These are phyloP conservation scores for Plectosphaerella sp. DNA, from an alignment of 2,329 filamentous ascomycete genomes.

Conservation along the genomic window DNA sequence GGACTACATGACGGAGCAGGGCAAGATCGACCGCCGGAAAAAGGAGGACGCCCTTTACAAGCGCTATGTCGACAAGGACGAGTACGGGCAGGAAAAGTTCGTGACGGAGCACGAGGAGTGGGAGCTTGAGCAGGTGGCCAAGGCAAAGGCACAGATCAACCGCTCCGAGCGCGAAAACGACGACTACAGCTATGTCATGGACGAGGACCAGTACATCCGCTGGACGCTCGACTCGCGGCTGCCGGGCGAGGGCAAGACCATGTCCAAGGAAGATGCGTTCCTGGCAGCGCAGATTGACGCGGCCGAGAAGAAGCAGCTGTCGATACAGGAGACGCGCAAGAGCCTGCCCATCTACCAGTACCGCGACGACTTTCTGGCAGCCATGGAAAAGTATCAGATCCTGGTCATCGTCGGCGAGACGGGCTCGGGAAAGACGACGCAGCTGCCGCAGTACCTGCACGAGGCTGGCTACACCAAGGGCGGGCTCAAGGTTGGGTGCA, in stretches of 20 bases:
- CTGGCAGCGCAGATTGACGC: constrained; percentile 79
- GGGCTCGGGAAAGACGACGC: constrained; percentile 92
- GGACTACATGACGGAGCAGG: constrained; percentile 91
- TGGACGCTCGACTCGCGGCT: constrained; percentile 73
- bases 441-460: constrained; percentile 88
- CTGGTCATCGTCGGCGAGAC: constrained; percentile 93
- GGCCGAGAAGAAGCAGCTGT: constrained; percentile 81
- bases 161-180: constrained; percentile 71
- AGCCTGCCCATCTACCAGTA: constrained; percentile 88
- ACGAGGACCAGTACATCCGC: constrained; percentile 81
- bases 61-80: constrained; percentile 81
- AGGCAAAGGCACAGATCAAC: constrained; percentile 82
- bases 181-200: constrained; percentile 90
- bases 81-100: constrained; percentile 82
- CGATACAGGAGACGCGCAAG: constrained; percentile 88
- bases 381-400: constrained; percentile 79
- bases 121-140: constrained; percentile 84
- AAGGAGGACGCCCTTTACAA: constrained; percentile 90
- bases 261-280: constrained; percentile 75
- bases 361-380: constrained; percentile 79
- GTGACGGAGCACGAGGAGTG: constrained; percentile 94
- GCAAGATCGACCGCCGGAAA: constrained; percentile 79
- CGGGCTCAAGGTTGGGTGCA: constrained; percentile 84
- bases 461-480: constrained; percentile 86
- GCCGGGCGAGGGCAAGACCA: constrained; percentile 64